Evolutionary conservation across 2,329 filamentous ascomycete genomes (phyloP), one percentile per base, ranked within the genome.

Genomic region (Fusarium temperatum): DNA sequence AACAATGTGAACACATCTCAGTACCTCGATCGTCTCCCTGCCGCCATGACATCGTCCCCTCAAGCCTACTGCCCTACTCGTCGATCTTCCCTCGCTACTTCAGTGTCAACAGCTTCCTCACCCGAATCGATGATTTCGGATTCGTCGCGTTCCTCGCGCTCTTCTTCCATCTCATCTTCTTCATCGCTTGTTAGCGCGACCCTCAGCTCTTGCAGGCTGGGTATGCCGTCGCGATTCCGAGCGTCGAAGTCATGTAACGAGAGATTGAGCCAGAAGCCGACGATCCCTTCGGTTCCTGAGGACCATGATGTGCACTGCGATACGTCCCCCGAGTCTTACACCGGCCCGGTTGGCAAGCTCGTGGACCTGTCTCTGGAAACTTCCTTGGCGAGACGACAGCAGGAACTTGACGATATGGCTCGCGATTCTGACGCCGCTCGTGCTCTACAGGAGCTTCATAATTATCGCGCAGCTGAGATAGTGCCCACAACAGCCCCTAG

Each of bases 91-190:
- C 87, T 91, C 68, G 89, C 89, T 79, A 90, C 87, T 78, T 90
- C 90, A 24, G 84, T 90, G 75, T 92, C 90, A 32, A 89, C 88
- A 36, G 87, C 88, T 39, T 92, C 90, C 67, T 92, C 90, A 35
- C 90, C 90, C 71, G 90, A 92, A 78, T 92, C 90, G 63, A 91
- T 92, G 89, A 82, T 92, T 51, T 91, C 90, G 67, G 90, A 92
- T 78, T 84, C 85, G 65, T 91, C 88, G 66, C 87, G 87, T 70
- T 86, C 89, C 72, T 91, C 90, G 73, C 89, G 89, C 80, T 90
- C 89, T 59, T 91, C 90, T 79, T 91, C 89, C 24, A 89, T 90
- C 82, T 91, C 89, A 65, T 90, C 89, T 78, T 86, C 88, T 77
- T 90, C 89, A 75, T 90, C 88, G 67, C 82, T 89, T 83, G 87